Percentiles rank a stretch among this genome's conserved stretches.
These are phyloP conservation scores for Aspergillus niger DNA, from an alignment of 2,329 filamentous ascomycete genomes.

Conservation along the genomic window DNA sequence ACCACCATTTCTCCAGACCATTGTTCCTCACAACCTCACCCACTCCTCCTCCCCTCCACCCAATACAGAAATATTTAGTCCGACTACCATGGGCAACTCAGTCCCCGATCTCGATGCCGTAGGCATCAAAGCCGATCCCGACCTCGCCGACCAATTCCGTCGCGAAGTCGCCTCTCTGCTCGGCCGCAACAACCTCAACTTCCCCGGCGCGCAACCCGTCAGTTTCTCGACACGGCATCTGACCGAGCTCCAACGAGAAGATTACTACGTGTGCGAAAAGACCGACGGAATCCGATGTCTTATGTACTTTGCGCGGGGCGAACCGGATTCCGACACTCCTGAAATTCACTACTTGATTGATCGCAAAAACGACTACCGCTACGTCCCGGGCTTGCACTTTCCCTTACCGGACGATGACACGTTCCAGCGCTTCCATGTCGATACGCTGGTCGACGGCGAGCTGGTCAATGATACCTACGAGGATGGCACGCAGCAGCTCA, in stretches of 20 bases:
- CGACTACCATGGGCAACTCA: slow-evolving; percentile 38
- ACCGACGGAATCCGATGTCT: slow-evolving; percentile 94
- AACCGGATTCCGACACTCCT: slow-evolving; percentile 57
- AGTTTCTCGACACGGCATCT: slow-evolving; percentile 84
- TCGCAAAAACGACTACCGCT: slow-evolving; percentile 97
- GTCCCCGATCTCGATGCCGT: slow-evolving; percentile 46
- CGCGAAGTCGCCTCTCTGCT: slow-evolving; percentile 74
- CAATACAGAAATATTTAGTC: neutral
- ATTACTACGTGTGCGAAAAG: slow-evolving; percentile 98
- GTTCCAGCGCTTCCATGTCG: slow-evolving; percentile 67
- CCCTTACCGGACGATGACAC: slow-evolving; percentile 67
- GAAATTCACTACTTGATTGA: slow-evolving; percentile 93
- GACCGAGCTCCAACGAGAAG: slow-evolving; percentile 74
- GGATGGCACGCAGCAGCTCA: slow-evolving; percentile 68
- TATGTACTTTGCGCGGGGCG: slow-evolving; percentile 73
- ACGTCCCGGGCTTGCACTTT: slow-evolving; percentile 76
- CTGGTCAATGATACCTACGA: slow-evolving; percentile 79
- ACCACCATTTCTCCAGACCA: neutral
- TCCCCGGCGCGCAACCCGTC: slow-evolving; percentile 92
- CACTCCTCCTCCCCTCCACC: slow-evolving; percentile 1
- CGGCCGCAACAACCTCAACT: slow-evolving; percentile 66
- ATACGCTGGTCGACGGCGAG: slow-evolving; percentile 89
- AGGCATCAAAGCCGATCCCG: slow-evolving; percentile 66
- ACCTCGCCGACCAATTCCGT: slow-evolving; percentile 65
- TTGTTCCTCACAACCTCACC: slow-evolving; percentile 2